Percentiles rank a stretch among this genome's conserved stretches.
phyloP scores from a whole-genome alignment of 331 rosid genomes.

The Stylosanthes scabra region DNA sequence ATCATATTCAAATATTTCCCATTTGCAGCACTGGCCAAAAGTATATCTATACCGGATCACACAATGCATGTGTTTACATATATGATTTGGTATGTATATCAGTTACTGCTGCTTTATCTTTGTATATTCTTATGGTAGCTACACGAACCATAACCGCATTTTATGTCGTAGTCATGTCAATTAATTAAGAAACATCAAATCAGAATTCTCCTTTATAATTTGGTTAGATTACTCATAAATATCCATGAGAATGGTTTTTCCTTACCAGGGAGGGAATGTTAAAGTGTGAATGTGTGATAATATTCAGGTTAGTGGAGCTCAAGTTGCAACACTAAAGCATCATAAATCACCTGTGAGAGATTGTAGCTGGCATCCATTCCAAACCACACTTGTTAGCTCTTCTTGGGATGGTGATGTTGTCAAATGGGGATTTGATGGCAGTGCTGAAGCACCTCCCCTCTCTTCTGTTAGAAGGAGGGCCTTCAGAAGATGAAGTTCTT shows the following conservation, averaged over 20 bases:
- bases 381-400: conserved; percentile 75
- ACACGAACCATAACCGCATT: conserved; percentile 4
- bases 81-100: conserved; percentile 82
- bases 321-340: conserved; percentile 85
- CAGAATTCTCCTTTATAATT: conserved; percentile 2
- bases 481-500: neutral
- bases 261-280: neutral
- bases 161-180: neutral
- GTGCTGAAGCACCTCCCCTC: neutral
- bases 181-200: neutral
- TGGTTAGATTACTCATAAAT: too few relatives aligned
- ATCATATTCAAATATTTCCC: neutral
- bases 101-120: conserved; percentile 1
- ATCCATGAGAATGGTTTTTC: neutral
- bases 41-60: conserved; percentile 97
- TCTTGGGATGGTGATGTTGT: conserved; percentile 94
- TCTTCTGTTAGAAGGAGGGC: neutral
- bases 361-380: conserved; percentile 95
- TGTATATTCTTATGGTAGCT: neutral
- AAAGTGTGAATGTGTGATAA: conserved; percentile 2
- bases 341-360: conserved; percentile 92
- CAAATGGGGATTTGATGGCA: conserved; percentile 53
- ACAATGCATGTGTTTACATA: conserved; percentile 75
- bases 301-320: conserved; percentile 76
- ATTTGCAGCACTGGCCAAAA: conserved; percentile 96